Percentiles rank a stretch among this genome's conserved stretches.
phyloP scores from a whole-genome alignment of 2,329 filamentous ascomycete genomes.

The Metarhizium humberi region DNA sequence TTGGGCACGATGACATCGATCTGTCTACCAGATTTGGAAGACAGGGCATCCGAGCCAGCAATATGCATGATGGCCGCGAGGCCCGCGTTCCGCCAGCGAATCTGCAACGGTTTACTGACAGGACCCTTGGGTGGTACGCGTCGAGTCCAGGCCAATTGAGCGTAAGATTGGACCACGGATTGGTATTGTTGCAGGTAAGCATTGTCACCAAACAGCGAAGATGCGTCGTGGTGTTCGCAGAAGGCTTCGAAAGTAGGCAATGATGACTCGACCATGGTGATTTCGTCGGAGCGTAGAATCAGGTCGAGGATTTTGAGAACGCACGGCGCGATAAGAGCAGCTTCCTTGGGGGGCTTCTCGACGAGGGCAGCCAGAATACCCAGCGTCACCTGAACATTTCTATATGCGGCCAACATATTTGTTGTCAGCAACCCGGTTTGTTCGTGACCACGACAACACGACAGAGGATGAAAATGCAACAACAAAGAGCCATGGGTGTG shows the following conservation, averaged over 20 bases:
- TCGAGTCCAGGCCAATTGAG: conserved; percentile 64
- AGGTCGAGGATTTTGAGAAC: conserved; percentile 77
- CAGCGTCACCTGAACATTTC: conserved; percentile 89
- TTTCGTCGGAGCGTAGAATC: conserved; percentile 76
- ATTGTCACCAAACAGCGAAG: conserved; percentile 76
- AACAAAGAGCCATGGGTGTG: background rate
- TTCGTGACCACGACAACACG: background rate
- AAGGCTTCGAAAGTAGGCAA: conserved; percentile 80
- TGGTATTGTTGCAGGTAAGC: conserved; percentile 76
- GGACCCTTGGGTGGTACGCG: conserved; percentile 40
- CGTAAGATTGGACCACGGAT: conserved; percentile 70
- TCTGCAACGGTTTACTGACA: conserved; percentile 60
- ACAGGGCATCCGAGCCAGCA: conserved; percentile 69
- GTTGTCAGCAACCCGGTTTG: background rate
- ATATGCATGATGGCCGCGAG: conserved; percentile 73
- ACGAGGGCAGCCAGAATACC: conserved; percentile 87
- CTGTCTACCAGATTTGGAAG: conserved; percentile 65
- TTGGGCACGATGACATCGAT: conserved; percentile 73
- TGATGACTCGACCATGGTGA: conserved; percentile 87
- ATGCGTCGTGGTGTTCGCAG: conserved; percentile 80
- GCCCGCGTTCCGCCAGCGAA: conserved; percentile 68
- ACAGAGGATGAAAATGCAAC: background rate
- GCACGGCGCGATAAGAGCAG: conserved; percentile 78
- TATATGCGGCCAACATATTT: conserved; percentile 23
- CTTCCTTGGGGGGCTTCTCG: conserved; percentile 84